A percentile compares a stretch with the other conserved stretches of the same genome.
Conservation (phyloP, 192 early-diverging fungal genomes). For the Dissophora ornata region DNA sequence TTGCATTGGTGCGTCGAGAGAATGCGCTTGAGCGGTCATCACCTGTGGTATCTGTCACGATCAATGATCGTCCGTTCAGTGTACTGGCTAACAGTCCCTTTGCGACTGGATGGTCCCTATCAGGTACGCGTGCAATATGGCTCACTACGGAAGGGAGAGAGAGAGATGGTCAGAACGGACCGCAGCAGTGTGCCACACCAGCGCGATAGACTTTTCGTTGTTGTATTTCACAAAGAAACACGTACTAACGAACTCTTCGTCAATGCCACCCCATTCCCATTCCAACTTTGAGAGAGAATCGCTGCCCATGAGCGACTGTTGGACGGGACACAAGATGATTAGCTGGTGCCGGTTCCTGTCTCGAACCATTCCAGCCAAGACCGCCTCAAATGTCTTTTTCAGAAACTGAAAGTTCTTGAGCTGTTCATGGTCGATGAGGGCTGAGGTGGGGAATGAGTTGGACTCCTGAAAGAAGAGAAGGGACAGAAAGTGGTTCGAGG, state of each 20-base stretch:
- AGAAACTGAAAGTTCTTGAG: constrained; percentile 39
- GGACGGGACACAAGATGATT: constrained; percentile 42
- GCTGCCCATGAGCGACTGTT: constrained; percentile 34
- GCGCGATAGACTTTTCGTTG: too few relatives aligned
- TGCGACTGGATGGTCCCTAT: constrained; percentile 32
- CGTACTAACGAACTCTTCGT: constrained; percentile 50
- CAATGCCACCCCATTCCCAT: constrained; percentile 54
- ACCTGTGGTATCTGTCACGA: constrained; percentile 48
- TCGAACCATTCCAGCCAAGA: constrained; percentile 18
- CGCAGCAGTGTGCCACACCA: too few relatives aligned
- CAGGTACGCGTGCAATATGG: constrained; percentile 37
- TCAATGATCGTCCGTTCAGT: constrained; percentile 43
- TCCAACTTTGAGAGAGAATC: constrained; percentile 27
- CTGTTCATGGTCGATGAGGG: constrained; percentile 25
- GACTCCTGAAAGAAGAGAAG: constrained; percentile 51
- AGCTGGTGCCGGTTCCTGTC: constrained; percentile 30
- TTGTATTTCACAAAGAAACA: too few relatives aligned
- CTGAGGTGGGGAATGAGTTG: constrained; percentile 23
- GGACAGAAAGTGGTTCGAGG: constrained; percentile 44
- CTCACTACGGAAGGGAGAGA: constrained; percentile 19
- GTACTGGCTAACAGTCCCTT: constrained; percentile 23
- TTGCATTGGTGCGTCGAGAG: too few relatives aligned
- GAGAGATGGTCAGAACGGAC: not conserved
- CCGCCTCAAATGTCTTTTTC: constrained; percentile 25
- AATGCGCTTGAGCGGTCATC: too few relatives aligned